phyloP scores from a whole-genome alignment of 2,329 filamentous ascomycete species.

The Plenodomus biglobosus region DNA sequence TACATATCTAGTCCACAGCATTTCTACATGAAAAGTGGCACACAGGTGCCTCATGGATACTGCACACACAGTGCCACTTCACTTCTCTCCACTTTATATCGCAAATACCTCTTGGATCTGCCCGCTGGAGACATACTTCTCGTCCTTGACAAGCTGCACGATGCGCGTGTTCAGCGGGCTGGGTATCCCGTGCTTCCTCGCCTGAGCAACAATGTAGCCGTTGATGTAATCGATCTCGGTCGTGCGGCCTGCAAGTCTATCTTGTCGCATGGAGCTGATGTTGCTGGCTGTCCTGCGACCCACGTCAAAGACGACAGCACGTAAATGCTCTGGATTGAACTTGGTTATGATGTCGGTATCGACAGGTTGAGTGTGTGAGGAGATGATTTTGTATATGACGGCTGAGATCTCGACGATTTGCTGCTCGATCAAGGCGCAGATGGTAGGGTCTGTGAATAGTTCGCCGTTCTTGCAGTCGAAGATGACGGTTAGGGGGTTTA shows the following conservation, averaged over 20 bases:
- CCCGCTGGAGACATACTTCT: not conserved
- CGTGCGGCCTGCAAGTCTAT: not conserved
- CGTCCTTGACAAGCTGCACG: not conserved
- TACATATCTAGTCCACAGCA: too few species aligned
- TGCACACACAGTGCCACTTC: not conserved
- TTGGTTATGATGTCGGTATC: not conserved
- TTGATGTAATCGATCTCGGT: not conserved
- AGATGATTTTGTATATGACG: not conserved
- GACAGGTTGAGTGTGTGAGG: not conserved
- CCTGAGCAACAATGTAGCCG: not conserved
- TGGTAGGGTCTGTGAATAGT: not conserved
- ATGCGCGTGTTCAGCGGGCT: not conserved
- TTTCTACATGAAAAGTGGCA: too few species aligned
- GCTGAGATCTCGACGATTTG: not conserved
- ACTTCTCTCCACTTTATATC: not conserved
- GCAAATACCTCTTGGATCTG: not conserved
- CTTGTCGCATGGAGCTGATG: not conserved
- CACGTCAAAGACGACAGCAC: not conserved
- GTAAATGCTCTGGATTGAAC: not conserved
- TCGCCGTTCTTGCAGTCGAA: not conserved
- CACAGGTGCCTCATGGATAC: too few species aligned
- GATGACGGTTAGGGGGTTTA: not conserved
- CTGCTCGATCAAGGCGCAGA: not conserved
- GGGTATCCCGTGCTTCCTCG: not conserved
- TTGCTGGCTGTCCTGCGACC: not conserved